A percentile compares a stretch with the other conserved stretches of the same genome.
phyloP scores from a whole-genome alignment of 345 rosid genomes.

The Eucalyptus melliodora region DNA sequence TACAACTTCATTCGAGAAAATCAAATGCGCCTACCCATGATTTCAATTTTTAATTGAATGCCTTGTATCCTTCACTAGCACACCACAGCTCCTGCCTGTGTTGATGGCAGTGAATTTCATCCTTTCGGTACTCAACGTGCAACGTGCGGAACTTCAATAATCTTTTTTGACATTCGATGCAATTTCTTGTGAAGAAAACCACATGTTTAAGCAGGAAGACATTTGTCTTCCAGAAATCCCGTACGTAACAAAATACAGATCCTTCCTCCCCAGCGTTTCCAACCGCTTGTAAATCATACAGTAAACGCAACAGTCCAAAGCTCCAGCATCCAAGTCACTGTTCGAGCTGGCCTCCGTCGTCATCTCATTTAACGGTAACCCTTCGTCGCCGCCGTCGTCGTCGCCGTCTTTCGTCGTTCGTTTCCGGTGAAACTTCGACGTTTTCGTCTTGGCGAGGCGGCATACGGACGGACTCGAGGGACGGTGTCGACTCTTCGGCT shows the following conservation, averaged over 20 bases:
- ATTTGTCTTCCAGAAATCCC: not conserved
- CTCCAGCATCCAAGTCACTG: not conserved
- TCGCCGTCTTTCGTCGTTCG: not conserved
- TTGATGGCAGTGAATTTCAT: not conserved
- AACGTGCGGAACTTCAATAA: not conserved
- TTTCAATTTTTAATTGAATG: no score
- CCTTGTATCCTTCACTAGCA: no score
- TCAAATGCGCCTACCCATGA: not conserved
- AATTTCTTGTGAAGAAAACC: not conserved
- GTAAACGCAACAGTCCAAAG: not conserved
- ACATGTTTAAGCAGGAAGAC: not conserved
- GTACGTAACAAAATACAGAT: not conserved
- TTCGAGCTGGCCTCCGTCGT: not conserved
- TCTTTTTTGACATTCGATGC: not conserved
- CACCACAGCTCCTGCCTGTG: not conserved
- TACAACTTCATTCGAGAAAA: not conserved
- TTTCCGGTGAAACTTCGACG: not conserved
- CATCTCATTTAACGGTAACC: not conserved
- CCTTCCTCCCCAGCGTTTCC: not conserved
- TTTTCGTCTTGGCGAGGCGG: not conserved
- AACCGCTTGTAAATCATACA: not conserved
- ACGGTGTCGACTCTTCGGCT: not conserved
- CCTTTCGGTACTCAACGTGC: not conserved
- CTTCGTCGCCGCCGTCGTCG: not conserved
- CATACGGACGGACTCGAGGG: not conserved